Evolutionary conservation across 805 yeast species (phyloP).

Genomic region (Candida ulmi): DNA sequence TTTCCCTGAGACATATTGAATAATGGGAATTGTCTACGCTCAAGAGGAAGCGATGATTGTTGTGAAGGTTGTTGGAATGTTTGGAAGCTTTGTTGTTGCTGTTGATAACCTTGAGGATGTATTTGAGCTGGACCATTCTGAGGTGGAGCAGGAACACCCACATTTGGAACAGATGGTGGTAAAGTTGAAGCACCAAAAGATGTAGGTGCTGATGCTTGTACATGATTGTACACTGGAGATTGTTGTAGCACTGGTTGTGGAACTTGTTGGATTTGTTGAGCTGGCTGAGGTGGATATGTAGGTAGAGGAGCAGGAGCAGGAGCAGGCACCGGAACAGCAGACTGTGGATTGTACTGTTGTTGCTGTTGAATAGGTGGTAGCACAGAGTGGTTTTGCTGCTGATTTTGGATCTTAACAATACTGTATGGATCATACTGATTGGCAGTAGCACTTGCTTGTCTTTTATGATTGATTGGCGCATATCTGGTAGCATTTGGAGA

Average conservation of each 20-base stretch:
- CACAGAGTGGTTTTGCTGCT: constrained; percentile 1
- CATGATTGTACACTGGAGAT: too few species aligned
- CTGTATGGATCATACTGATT: constrained; percentile 24
- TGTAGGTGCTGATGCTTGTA: too few species aligned
- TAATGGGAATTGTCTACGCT: constrained; percentile 66
- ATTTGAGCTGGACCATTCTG: too few species aligned
- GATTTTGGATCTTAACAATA: constrained; percentile 11
- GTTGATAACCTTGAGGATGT: too few species aligned
- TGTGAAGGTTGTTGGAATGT: constrained; percentile 6
- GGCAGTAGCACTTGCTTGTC: constrained; percentile 24
- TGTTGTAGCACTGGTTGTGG: too few species aligned
- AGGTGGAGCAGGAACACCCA: too few species aligned
- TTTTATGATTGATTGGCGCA: constrained; percentile 31
- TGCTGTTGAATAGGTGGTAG: constrained; percentile 1
- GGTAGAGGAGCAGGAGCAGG: too few species aligned
- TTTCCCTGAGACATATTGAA: constrained; percentile 57
- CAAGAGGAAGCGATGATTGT: not conserved
- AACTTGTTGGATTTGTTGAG: not conserved
- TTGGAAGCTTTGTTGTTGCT: too few species aligned
- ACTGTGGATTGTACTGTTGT: not conserved
- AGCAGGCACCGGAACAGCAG: too few species aligned
- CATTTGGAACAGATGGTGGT: too few species aligned
- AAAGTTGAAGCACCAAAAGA: too few species aligned
- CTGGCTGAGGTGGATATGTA: too few species aligned
- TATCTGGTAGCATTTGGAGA: constrained; percentile 27